These are phyloP conservation scores for Fusarium tanahbumbuense DNA, from an alignment of 2,329 filamentous ascomycete genomes.

Conservation along the genomic window DNA sequence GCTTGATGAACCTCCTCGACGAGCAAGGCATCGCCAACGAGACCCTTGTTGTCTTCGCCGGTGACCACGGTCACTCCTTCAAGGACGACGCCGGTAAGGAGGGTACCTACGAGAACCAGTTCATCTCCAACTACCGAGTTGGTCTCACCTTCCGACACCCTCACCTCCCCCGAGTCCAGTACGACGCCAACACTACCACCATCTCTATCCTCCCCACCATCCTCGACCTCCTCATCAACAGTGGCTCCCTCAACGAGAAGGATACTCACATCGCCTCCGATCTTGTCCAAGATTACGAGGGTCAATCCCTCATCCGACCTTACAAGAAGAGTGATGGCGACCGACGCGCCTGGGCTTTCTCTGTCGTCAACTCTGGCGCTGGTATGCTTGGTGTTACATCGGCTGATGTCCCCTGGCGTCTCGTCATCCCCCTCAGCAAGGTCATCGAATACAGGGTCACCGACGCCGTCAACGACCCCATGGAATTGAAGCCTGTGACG, in stretches of 20 bases:
- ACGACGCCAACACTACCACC: conserved; percentile 49
- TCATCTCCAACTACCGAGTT: conserved; percentile 50
- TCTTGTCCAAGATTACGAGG: conserved; percentile 50
- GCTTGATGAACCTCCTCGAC: conserved; percentile 49
- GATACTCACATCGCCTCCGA: conserved; percentile 45
- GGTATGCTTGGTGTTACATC: conserved; percentile 50
- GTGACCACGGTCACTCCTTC: conserved; percentile 52
- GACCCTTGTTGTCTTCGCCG: conserved; percentile 51
- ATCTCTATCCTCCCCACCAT: conserved; percentile 52
- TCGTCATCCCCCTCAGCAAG: conserved; percentile 50
- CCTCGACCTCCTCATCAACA: conserved; percentile 51
- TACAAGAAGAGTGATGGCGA: conserved; percentile 43
- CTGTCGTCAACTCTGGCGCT: conserved; percentile 51
- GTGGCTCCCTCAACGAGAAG: conserved; percentile 47
- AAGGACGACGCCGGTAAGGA: conserved; percentile 48
- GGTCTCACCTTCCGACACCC: conserved; percentile 51
- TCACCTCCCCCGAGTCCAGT: conserved; percentile 47
- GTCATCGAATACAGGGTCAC: conserved; percentile 51
- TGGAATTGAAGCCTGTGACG: conserved; percentile 45
- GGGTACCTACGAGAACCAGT: conserved; percentile 49
- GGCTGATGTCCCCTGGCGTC: conserved; percentile 47
- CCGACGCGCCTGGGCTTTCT: conserved; percentile 51
- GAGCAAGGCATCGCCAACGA: conserved; percentile 51
- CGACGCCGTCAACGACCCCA: conserved; percentile 45
- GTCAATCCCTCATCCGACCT: conserved; percentile 51